These are phyloP conservation scores for Potentilla sterilis DNA, from an alignment of 306 rosid species.

Conservation along the genomic window DNA sequence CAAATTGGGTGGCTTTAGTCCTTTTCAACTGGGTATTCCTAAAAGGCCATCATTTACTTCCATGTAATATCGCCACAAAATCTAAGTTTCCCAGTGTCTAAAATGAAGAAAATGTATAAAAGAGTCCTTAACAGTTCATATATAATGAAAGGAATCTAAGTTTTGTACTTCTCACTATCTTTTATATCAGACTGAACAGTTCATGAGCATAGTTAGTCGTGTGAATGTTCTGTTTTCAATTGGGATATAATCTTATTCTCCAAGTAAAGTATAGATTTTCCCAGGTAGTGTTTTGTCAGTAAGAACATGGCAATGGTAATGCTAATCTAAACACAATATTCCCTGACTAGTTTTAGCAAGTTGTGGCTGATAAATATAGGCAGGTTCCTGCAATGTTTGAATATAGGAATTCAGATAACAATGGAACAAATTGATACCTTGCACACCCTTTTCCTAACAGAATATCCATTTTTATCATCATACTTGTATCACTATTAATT, in stretches of 20 bases:
- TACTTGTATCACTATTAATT: background rate
- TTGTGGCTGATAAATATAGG: background rate
- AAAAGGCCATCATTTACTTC: constrained; percentile 25
- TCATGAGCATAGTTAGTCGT: background rate
- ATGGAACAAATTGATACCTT: constrained; percentile 2
- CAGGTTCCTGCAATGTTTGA: constrained; percentile 3
- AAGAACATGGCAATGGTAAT: constrained; percentile 5
- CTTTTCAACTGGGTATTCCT: constrained; percentile 18
- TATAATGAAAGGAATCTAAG: background rate
- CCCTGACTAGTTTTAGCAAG: background rate
- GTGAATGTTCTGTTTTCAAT: background rate
- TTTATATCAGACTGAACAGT: background rate
- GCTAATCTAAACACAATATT: background rate
- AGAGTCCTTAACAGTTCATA: background rate
- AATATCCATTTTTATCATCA: background rate
- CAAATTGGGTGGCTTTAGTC: constrained; percentile 36
- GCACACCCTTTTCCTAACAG: background rate
- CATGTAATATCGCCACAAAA: constrained; percentile 21
- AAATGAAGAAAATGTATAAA: background rate
- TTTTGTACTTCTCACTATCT: background rate
- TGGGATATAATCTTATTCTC: constrained; percentile 8
- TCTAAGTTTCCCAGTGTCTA: constrained; percentile 1
- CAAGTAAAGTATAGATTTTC: constrained; percentile 3
- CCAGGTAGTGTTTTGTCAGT: background rate
- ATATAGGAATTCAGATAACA: background rate